A percentile compares a stretch with the other conserved stretches of the same genome.
Conservation (phyloP, 805 yeast genomes). For the Ogataea angusta region DNA sequence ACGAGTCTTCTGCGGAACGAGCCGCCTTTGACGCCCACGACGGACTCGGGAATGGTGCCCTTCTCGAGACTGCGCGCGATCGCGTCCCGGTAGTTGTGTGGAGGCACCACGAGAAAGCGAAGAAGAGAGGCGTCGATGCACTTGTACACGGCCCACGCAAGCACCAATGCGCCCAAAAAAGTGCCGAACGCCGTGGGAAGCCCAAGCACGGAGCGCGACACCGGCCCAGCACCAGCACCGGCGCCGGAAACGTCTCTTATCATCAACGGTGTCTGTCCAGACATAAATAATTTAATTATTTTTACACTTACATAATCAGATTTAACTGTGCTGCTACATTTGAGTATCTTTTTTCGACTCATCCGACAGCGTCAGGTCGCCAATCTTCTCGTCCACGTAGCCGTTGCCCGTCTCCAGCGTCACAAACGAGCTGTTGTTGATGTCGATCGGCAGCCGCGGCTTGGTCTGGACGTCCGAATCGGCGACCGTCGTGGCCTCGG, state of each 20-base stretch:
- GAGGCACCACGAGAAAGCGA: conserved; percentile 29
- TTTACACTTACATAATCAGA: conserved; percentile 1
- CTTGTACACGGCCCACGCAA: conserved; percentile 16
- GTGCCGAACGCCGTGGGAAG: neutral
- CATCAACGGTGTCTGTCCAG: conserved; percentile 2
- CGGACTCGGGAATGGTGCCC: conserved; percentile 20
- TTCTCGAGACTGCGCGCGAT: conserved; percentile 21
- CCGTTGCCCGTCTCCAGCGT: conserved; percentile 20
- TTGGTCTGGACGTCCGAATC: conserved; percentile 3
- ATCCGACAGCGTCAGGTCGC: conserved; percentile 21
- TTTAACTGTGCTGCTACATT: conserved; percentile 10
- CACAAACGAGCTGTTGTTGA: conserved; percentile 16
- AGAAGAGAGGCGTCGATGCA: conserved; percentile 19
- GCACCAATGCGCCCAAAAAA: conserved; percentile 4
- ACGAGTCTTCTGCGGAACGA: conserved; percentile 32
- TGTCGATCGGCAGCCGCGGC: conserved; percentile 3
- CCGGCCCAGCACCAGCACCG: neutral
- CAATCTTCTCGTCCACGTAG: conserved; percentile 23
- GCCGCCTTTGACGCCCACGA: conserved; percentile 28
- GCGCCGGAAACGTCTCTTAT: neutral
- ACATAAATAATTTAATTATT: neutral
- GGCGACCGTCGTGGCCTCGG: neutral
- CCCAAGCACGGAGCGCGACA: neutral
- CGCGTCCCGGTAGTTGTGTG: conserved; percentile 25
- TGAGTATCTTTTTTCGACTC: conserved; percentile 26